These are phyloP conservation scores for Xylariales sp. DNA, from an alignment of 2,329 filamentous ascomycete species.

Conservation along the genomic window DNA sequence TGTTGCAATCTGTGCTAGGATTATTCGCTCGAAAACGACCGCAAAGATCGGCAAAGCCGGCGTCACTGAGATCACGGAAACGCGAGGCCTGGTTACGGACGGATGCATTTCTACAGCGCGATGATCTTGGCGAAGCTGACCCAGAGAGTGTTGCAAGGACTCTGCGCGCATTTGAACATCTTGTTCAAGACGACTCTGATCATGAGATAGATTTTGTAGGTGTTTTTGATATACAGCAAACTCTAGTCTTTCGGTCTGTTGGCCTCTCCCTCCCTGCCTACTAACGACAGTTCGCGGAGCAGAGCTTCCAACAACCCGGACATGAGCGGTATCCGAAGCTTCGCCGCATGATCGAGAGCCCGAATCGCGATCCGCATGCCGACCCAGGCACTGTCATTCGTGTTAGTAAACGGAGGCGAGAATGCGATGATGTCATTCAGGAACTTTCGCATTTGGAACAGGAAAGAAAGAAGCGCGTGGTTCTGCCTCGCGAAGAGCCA, in stretches of 20 bases:
- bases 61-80: slow-evolving; percentile 6
- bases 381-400: slow-evolving; percentile 12
- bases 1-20: too few species aligned
- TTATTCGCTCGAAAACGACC: slow-evolving; percentile 17
- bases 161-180: slow-evolving; percentile 7
- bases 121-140: slow-evolving; percentile 11
- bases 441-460: slow-evolving; percentile 7
- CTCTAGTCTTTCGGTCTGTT: neutral
- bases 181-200: slow-evolving; percentile 12
- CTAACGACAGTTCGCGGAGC: neutral
- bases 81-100: slow-evolving; percentile 19
- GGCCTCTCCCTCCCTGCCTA: neutral
- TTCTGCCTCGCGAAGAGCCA: slow-evolving; percentile 16
- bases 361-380: slow-evolving; percentile 1
- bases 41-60: neutral
- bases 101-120: slow-evolving; percentile 20
- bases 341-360: slow-evolving; percentile 16
- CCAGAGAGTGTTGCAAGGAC: slow-evolving; percentile 15
- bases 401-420: slow-evolving; percentile 21
- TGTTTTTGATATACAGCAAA: neutral
- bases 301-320: slow-evolving; percentile 3
- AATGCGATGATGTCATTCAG: slow-evolving; percentile 17
- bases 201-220: slow-evolving; percentile 7
- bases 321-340: slow-evolving; percentile 20
- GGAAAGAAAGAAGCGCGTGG: slow-evolving; percentile 18